Conservation (phyloP, 2,329 filamentous ascomycete genomes). For the Aspergillus sp. region DNA sequence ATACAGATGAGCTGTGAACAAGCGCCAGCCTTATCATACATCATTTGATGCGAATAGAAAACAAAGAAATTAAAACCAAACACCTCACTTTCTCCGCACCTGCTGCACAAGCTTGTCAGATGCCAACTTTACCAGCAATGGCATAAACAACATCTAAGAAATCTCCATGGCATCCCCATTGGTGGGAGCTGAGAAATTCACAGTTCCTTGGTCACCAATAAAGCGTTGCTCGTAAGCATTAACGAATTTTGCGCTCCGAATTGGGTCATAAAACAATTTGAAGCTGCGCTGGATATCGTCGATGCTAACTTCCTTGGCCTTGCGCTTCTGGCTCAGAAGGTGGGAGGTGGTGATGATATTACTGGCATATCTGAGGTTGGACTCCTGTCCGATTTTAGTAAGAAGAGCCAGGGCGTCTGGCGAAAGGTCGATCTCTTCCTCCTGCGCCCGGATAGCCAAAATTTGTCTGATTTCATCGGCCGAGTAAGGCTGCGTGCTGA, state of each 20-base stretch:
- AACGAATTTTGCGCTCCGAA: constrained; percentile 85
- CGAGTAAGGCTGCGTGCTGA: constrained; percentile 83
- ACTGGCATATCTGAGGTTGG: constrained; percentile 90
- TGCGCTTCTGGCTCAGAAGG: constrained; percentile 79
- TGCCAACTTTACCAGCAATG: no score
- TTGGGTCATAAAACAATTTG: constrained; percentile 86
- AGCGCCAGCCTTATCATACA: constrained; percentile 37
- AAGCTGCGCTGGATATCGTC: constrained; percentile 92
- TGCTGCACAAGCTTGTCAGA: constrained; percentile 1
- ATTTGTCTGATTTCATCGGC: constrained; percentile 88
- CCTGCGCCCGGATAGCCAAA: constrained; percentile 82
- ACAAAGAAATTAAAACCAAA: constrained; percentile 10
- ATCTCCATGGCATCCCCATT: constrained; percentile 69
- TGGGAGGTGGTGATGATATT: constrained; percentile 95
- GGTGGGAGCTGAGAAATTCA: constrained; percentile 58
- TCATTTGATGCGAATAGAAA: constrained; percentile 24
- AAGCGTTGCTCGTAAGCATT: constrained; percentile 85
- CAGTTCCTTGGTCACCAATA: constrained; percentile 79
- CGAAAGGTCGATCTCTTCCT: constrained; percentile 91
- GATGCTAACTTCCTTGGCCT: constrained; percentile 74
- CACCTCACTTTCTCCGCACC: constrained; percentile 13
- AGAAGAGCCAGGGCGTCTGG: constrained; percentile 86
- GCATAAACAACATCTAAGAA: constrained; percentile 38
- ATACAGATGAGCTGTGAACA: constrained; percentile 19
- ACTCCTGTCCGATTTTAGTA: constrained; percentile 92